Evolutionary conservation across 225 moss, liverwort and hornwort genomes (phyloP), one percentile per base, ranked within the genome.

Genomic region (Lunularia cruciata): DNA sequence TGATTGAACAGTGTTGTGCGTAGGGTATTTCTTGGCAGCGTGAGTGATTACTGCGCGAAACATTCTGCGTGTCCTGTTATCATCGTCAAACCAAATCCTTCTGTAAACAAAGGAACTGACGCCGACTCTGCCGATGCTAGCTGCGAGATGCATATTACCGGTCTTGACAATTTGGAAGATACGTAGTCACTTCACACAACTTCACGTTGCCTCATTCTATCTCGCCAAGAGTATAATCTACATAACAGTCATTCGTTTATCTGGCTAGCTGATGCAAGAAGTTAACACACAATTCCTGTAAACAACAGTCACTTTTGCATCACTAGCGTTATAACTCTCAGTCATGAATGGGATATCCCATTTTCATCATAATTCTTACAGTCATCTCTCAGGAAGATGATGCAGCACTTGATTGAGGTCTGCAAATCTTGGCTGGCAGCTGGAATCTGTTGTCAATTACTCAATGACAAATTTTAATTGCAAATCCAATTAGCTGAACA

Each of bases 31-130:
- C 76, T 79, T 3, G 83, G 83, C 36, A 83, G 83, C 33, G 76
- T 83, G 20, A 83, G 83, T 60, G 83, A 83, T 15, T 83, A 83
- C 20, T 83, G 83, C 40, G 79, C 83, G 4, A 73, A 77, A n/a
- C 73, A 80, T 55, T 83, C 79, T 15, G 83, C 83, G 32, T 83
- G 83, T 72, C 83, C 79, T 54, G 83, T 83, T 30, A 80, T 83
- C 23, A 79, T 83, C 35, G 83, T 83, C 33, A 83, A 80, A 52
- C 75, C 73, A 3, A 23, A 71, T 8, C 47, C 83, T 16, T 31
- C 61, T 26, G 75, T 69, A 31, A 65, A n/a, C 46, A 57, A 49
- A 33, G 76, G 72, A 64, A 22, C 40, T 31, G 68, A 58, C 48
- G 72, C 73, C 56, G 63, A 67, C 32, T 65, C 76, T 13, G 66